phyloP scores from a whole-genome alignment of 495 filamentous ascomycete species.

The Xylaria palmicola region DNA sequence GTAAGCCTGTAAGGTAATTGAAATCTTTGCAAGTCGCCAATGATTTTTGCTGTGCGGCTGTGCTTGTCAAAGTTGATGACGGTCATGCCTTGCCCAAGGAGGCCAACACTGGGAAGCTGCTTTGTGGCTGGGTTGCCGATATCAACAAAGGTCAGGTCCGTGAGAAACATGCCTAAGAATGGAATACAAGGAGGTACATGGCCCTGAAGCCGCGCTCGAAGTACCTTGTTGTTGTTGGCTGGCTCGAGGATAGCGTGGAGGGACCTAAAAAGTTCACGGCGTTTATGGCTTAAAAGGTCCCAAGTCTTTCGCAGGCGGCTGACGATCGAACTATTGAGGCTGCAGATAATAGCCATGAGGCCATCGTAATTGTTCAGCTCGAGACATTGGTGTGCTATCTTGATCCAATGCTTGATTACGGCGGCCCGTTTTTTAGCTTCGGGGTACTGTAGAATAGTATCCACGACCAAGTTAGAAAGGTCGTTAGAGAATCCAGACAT shows the following conservation, averaged over 20 bases:
- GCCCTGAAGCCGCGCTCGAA: conserved; percentile 81
- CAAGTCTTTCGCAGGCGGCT: conserved; percentile 89
- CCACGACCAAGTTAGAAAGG: conserved; percentile 89
- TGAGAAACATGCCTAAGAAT: conserved; percentile 95
- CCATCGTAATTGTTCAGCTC: conserved; percentile 95
- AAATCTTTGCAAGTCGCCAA: conserved; percentile 94
- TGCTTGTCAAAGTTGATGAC: conserved; percentile 99
- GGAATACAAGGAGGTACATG: conserved; percentile 92
- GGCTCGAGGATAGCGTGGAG: conserved; percentile 83
- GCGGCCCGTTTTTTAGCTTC: conserved; percentile 88
- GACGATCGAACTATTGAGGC: conserved; percentile 87
- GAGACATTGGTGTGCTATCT: conserved; percentile 84
- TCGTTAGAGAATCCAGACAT: conserved; percentile 94
- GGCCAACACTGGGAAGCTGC: conserved; percentile 54
- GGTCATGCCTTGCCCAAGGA: conserved; percentile 55
- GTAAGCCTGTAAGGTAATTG: conserved; percentile 89
- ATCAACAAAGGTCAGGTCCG: conserved; percentile 84
- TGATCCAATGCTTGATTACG: conserved; percentile 98
- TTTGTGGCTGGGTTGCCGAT: conserved; percentile 84
- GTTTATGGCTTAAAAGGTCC: conserved; percentile 85
- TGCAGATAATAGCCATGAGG: conserved; percentile 94
- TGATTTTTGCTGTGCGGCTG: conserved; percentile 88
- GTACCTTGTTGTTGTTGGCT: conserved; percentile 85
- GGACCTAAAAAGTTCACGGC: conserved; percentile 72
- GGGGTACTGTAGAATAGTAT: conserved; percentile 81